phyloP scores from a whole-genome alignment of 2,329 filamentous ascomycete species.

The Chlorencoelia australis region DNA sequence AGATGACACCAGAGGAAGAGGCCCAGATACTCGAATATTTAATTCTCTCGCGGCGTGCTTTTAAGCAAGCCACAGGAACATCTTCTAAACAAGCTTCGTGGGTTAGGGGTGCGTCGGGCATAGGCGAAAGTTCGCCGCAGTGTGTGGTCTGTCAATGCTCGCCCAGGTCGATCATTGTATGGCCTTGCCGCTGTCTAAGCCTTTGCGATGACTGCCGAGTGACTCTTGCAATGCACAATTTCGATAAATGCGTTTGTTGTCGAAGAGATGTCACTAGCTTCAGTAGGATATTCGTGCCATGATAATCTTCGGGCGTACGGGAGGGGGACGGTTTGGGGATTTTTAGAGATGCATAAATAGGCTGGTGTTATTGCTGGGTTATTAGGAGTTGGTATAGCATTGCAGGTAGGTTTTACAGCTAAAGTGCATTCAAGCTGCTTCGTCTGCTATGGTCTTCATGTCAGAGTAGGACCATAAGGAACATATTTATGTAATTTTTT shows the following conservation, averaged over 20 bases:
- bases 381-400: not conserved
- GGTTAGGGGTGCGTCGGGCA: constrained; percentile 61
- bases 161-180: constrained; percentile 83
- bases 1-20: constrained; percentile 47
- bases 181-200: constrained; percentile 91
- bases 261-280: constrained; percentile 81
- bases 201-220: constrained; percentile 93
- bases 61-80: constrained; percentile 11
- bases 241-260: constrained; percentile 92
- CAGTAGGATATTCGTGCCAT: constrained; percentile 80
- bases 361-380: not conserved
- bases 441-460: not conserved
- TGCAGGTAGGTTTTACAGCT: not conserved
- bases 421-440: not conserved
- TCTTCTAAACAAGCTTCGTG: constrained; percentile 36
- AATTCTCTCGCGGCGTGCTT: constrained; percentile 33
- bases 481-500: not conserved
- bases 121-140: constrained; percentile 66
- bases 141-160: constrained; percentile 88
- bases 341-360: not conserved
- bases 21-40: constrained; percentile 51
- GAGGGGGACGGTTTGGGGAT: not conserved
- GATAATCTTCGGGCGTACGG: not conserved
- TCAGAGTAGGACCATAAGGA: not conserved
- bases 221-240: constrained; percentile 92